Base-by-base conservation (phyloP, 2,329 filamentous ascomycete genomes). In the Ambrosiella cleistominuta region DNA sequence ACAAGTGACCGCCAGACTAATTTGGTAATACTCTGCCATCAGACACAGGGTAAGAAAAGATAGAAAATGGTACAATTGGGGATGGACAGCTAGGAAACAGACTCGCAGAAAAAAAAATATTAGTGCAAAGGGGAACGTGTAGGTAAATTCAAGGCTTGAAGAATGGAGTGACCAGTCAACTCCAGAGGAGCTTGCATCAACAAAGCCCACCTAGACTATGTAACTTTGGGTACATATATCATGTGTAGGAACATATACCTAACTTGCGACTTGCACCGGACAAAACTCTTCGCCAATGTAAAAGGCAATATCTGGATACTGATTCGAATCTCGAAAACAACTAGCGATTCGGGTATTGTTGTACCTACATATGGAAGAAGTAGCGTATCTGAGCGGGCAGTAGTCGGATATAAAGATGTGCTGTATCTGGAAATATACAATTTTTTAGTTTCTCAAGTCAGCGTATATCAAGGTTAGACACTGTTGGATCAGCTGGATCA, bases 311-410 rank as follows among this genome's bases (percentile, higher is more conserved):
- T 11, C 2, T 15, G 27, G 19, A 9, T 4, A 51, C 19, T 35
- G 47, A 19, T 35, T 19, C 6, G 15, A n/a, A 51, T 51, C 5
- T 19, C 47, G 35, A 51, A 19, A 51, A 51, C 9, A 51, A 36
- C 17, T 51, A 15, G 47, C 47, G 47, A 11, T n/a, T 51, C 27
- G 47, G 47, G 35, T 51, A 9, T 51, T 15, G 19, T 51, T 51
- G 47, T 51, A 51, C 47, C 47, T 51, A 51, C 47, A 51, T 27
- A 51, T 51, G 17, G 47, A 51, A 51, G 47, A 51, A 15, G 47
- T 51, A 51, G 7, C 11, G 35, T 51, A 51, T 51, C 17, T 51
- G 47, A 51, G 47, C 47, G 35, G 47, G n/a, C 13, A n/a, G n/a
- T 51, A 11, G 47, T 19, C 9, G 8, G 3, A 7, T 51, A 19